phyloP scores from a whole-genome alignment of 805 yeast genomes.

The Candida tammaniensis region DNA sequence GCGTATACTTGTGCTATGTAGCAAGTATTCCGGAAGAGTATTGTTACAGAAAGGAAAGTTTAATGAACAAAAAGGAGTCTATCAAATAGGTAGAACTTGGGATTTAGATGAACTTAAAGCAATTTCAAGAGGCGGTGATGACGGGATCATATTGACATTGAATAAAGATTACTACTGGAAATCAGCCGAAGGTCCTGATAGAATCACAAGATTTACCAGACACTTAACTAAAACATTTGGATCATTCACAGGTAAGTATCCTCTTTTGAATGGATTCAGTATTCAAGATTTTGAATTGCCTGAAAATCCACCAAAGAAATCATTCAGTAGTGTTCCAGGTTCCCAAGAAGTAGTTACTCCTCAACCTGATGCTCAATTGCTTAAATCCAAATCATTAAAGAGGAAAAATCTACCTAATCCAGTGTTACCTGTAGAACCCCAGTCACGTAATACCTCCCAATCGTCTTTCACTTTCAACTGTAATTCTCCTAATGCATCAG shows the following conservation, averaged over 20 bases:
- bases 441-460: conserved; percentile 4
- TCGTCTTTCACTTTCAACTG: conserved; percentile 2
- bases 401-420: conserved; percentile 22
- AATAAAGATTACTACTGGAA: conserved; percentile 84
- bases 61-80: conserved; percentile 59
- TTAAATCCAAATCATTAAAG: conserved; percentile 22
- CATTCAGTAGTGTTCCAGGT: conserved; percentile 6
- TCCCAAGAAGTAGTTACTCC: conserved; percentile 18
- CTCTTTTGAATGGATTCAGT: conserved; percentile 31
- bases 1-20: conserved; percentile 60
- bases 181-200: conserved; percentile 35
- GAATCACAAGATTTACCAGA: conserved; percentile 34
- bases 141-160: conserved; percentile 59
- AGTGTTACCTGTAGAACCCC: conserved; percentile 18
- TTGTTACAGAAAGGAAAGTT: conserved; percentile 83
- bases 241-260: conserved; percentile 36
- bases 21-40: conserved; percentile 63
- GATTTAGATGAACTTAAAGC: conserved; percentile 64
- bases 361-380: conserved; percentile 18
- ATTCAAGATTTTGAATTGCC: conserved; percentile 35
- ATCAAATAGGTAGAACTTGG: conserved; percentile 95
- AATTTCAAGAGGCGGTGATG: conserved; percentile 51
- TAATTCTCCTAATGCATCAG: neutral
- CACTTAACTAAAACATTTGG: conserved; percentile 31
- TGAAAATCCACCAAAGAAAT: conserved; percentile 17